Evolutionary conservation across 768 basidiomycete genomes (phyloP), one percentile per base, ranked within the genome.

Genomic region (Cyclocybe cylindracea): DNA sequence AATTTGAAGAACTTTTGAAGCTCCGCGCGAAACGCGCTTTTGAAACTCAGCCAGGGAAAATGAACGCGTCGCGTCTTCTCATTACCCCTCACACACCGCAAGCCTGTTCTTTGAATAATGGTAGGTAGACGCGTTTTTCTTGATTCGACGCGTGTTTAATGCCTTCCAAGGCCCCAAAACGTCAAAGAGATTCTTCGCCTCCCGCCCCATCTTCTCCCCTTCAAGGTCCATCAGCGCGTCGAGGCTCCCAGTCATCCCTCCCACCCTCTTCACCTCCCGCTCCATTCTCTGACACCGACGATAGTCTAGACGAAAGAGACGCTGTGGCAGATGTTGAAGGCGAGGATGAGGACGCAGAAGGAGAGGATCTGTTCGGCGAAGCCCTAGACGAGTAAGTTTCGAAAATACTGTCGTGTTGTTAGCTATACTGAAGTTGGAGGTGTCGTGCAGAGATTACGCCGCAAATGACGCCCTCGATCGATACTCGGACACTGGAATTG

Each of bases 311-410:
- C 37, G 89, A 90, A 53, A 80, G 82, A 8, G 86, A 89, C 57
- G 83, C 78, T 1, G 77, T 89, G 4, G 73, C 67, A 48, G 84
- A 88, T 61, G 71, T 83, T 10, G 84, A 85, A 46, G 87, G 75
- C 16, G 88, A 75, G 29, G 90, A 84, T 5, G 90, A 83, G 13
- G 90, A 87, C 9, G 93, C 80, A n/a, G 89, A 91, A 18, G 91
- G 91, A 35, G 96, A 98, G 68, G 96, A 98, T 72, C 82, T 99
- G 39, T 98, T 95, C 68, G 90, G 79, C 33, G 85, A 94, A n/a
- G 77, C 74, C 44, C 69, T 91, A 52, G 83, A 89, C 67, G 79
- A 78, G 95, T 91, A 64, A 59, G 24, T 24, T 5, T 24, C 24
- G 24, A 24, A 16, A 16, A 24, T 24, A 5, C 24, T 24, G 24